Evolutionary conservation across 805 yeast species (phyloP), one percentile per base, ranked within the genome.

Genomic region (Myxozyma kluyveri): DNA sequence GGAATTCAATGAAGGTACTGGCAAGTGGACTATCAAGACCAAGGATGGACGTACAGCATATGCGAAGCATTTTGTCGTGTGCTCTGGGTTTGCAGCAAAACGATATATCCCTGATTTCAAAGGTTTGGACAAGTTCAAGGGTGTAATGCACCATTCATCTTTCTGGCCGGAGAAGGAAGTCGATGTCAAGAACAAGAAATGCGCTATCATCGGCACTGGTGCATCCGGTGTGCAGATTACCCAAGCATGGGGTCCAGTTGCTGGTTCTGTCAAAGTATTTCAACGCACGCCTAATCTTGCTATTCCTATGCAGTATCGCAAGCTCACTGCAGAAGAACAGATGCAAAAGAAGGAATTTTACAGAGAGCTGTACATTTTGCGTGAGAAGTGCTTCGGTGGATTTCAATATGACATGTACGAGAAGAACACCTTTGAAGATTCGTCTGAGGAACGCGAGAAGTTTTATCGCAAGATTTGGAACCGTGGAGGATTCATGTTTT

Each of bases 131-230:
- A 42, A 35, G 22, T 64, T 61, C 47, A 59, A 65, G 43, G 68
- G 68, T 9, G 45, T 36, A 19, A 51, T 53, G 17, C 50, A 59
- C 45, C 67, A 64, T 47, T 56, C 67, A n/a, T 47, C 52, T 10
- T 54, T 53, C 36, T 64, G 68, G 68, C 69, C 69, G 32, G 56
- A 57, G 18, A 38, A 47, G 12, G 60, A 55, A 2, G 48, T 59
- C 19, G 63, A 60, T 32, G 22, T 64, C 39, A 36, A 42, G 14
- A 65, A 63, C 10, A 56, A 58, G 38, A 36, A 49, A 17, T 51
- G 58, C 32, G 67, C 60, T n/a, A 52, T 64, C n/a, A 60, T 64
- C 33, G 67, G 70, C 2, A 66, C 65, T 19, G 70, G 70, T 17
- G 59, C 70, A 7, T 56, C 68, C 7, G 70, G 70, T 3, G 67